phyloP scores from a whole-genome alignment of 2,329 filamentous ascomycete genomes.

The Colletotrichum shisoi region DNA sequence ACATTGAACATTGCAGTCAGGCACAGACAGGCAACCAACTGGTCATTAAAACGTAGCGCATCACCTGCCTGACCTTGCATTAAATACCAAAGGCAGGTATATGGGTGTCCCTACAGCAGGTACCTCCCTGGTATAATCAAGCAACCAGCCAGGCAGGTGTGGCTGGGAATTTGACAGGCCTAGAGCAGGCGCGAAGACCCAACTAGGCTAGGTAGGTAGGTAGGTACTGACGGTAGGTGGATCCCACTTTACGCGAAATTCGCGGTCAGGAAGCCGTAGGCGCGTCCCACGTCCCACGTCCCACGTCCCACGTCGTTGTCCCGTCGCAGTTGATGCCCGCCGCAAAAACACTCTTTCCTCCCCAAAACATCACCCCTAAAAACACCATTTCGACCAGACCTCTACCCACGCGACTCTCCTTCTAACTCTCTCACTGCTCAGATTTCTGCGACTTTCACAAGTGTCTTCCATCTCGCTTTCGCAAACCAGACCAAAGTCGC shows the following conservation, averaged over 20 bases:
- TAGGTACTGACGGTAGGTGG: not conserved
- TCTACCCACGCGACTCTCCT: constrained; percentile 5
- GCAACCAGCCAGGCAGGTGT: constrained; percentile 1
- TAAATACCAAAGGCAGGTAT: not conserved
- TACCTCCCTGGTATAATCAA: too few species aligned
- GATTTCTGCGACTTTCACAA: constrained; percentile 18
- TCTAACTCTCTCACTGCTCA: constrained; percentile 1
- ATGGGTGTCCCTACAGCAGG: too few species aligned
- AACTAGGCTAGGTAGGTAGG: constrained; percentile 2
- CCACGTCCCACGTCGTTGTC: constrained; percentile 34
- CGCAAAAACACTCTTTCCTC: constrained; percentile 20
- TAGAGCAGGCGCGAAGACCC: not conserved
- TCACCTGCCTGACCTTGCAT: not conserved
- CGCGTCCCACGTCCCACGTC: constrained; percentile 36
- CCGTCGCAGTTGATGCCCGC: constrained; percentile 36
- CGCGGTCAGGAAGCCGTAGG: constrained; percentile 36
- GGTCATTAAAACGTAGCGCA: too few species aligned
- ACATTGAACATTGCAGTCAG: not conserved
- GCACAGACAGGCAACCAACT: not conserved
- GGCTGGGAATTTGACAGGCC: constrained; percentile 5
- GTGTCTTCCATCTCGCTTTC: constrained; percentile 18
- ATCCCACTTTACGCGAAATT: constrained; percentile 41
- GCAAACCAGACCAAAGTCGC: constrained; percentile 15
- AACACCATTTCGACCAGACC: constrained; percentile 14
- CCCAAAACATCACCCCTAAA: constrained; percentile 20